These are phyloP conservation scores for Phycomyces nitens DNA, from an alignment of 192 early-diverging fungal genomes.

Conservation along the genomic window DNA sequence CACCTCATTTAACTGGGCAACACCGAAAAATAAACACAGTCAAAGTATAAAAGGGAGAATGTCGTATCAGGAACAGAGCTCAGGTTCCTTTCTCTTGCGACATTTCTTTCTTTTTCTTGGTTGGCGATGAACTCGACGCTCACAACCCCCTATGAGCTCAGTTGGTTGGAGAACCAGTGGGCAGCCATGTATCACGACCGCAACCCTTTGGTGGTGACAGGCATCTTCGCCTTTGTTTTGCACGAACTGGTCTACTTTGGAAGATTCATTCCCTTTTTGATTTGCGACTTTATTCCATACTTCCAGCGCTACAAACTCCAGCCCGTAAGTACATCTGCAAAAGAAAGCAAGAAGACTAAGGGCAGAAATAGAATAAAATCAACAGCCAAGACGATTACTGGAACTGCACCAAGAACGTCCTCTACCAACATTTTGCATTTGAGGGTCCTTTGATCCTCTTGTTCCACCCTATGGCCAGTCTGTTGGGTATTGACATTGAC, in stretches of 20 bases:
- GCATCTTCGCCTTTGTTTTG: conserved; percentile 73
- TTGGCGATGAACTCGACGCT: too few species aligned
- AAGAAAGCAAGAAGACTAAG: conserved; percentile 5
- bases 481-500: conserved; percentile 81
- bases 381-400: conserved; percentile 65
- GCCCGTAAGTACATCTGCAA: conserved; percentile 38
- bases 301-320: conserved; percentile 92
- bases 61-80: too few species aligned
- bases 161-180: conserved; percentile 60
- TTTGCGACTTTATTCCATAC: conserved; percentile 82
- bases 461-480: conserved; percentile 80
- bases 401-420: conserved; percentile 64
- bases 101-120: too few species aligned
- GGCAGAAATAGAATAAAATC: conserved; percentile 61
- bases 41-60: too few species aligned
- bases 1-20: too few species aligned
- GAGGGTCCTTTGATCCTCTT: conserved; percentile 86
- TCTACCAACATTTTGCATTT: conserved; percentile 74
- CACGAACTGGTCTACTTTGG: conserved; percentile 93
- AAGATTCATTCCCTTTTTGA: conserved; percentile 83
- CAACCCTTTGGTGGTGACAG: conserved; percentile 68
- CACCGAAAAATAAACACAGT: too few species aligned
- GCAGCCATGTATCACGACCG: conserved; percentile 60
- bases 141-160: conserved; percentile 2
- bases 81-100: too few species aligned